Base-by-base conservation (phyloP, 2,329 filamentous ascomycete species). In the Ophiocordyceps sinensis region DNA sequence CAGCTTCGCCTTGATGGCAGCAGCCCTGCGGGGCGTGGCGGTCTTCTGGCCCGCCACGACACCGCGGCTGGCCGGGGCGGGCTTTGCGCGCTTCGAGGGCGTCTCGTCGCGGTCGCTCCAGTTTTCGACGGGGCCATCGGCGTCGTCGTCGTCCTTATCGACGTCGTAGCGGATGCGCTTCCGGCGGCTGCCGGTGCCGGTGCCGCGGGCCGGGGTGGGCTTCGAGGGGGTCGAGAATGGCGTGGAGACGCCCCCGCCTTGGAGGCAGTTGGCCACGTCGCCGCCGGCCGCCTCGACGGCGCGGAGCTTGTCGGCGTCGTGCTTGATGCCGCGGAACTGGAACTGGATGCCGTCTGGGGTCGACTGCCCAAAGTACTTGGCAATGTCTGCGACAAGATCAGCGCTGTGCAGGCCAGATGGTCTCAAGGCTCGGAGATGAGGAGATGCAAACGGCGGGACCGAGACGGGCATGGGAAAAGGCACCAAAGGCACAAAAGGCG, bases 321-420 rank as follows among this genome's bases (percentile, higher is more conserved):
- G 62, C 55, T 74, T 76, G 57, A 78, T 68, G 21, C 53, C 45
- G 1, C 75, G 67, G 50, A 79, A 77, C 50, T 78, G 74, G 52
- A 74, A 79, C 47, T 70, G 66, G n/a, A 79, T 67, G 9, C 75
- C 75, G 17, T 66, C 66, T 0, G 63, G 53, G 0, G 74, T 79
- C 4, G 70, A 75, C 43, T 75, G 72, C 23, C 74, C 75, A 47
- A 75, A 79, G 55, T 71, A 70, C 45, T 68, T 72, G 44, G 71
- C 67, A 39, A 79, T 77, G 36, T 75, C 75, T 79, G 38, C 11
- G 42, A 38, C 38, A 44, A 17, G 3, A 7, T 17, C 32, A 10
- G 32, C 14, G 15, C n/a, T 35, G 8, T 7, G 10, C 32, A 10
- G n/a, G n/a, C n/a, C n/a, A n/a, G n/a, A n/a, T 11, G 32, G 9